Evolutionary conservation across 495 filamentous ascomycete genomes (phyloP).

Genomic region (Clavariopsis aquatica): DNA sequence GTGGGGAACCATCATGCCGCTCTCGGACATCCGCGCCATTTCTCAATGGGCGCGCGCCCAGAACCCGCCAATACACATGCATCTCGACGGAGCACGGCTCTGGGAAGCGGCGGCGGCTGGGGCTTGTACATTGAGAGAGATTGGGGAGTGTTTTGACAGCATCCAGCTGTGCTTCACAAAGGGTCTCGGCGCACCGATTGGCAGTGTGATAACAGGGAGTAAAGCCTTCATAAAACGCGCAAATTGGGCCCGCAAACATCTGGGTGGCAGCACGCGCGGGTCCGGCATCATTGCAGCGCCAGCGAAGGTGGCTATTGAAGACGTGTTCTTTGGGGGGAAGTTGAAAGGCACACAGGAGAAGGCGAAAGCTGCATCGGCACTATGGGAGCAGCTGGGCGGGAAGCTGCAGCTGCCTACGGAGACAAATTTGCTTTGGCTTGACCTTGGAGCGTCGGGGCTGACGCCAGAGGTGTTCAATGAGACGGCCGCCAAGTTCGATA

Average conservation of each 20-base stretch:
- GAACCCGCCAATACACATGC: conserved; percentile 68
- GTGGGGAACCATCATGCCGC: conserved; percentile 71
- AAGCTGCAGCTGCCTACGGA: conserved; percentile 62
- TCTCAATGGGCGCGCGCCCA: conserved; percentile 65
- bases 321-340: conserved; percentile 69
- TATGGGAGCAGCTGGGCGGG: conserved; percentile 56
- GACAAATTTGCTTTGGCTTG: conserved; percentile 93
- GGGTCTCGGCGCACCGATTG: conserved; percentile 82
- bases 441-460: conserved; percentile 60
- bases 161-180: conserved; percentile 83
- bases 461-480: conserved; percentile 49
- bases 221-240: conserved; percentile 66
- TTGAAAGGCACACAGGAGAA: conserved; percentile 60
- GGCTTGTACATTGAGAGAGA: conserved; percentile 58
- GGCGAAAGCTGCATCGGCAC: conserved; percentile 61
- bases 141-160: conserved; percentile 71
- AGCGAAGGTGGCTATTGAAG: conserved; percentile 60
- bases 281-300: conserved; percentile 60
- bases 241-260: conserved; percentile 74
- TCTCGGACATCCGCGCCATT: conserved; percentile 67
- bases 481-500: conserved; percentile 53
- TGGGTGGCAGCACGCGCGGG: conserved; percentile 79
- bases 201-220: conserved; percentile 71
- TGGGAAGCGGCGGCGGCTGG: conserved; percentile 51
- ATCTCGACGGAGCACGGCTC: conserved; percentile 70